Evolutionary conservation across 2,329 filamentous ascomycete species (phyloP), one percentile per base, ranked within the genome.

Genomic region (Apiospora arundinis): DNA sequence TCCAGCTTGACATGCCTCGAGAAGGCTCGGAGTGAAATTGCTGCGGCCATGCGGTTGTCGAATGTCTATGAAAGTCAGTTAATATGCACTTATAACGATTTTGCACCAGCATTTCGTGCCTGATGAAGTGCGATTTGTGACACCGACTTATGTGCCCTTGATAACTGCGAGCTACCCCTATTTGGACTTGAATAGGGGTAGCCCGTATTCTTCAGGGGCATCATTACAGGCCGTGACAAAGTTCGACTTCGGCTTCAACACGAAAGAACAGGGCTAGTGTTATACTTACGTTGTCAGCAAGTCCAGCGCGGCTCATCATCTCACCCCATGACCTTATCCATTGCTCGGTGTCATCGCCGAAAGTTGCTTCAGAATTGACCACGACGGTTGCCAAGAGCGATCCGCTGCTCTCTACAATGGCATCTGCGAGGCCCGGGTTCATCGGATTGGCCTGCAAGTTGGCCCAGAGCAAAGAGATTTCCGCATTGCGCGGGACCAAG

Each of bases 11-110:
- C 74, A 67, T 68, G 75, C 48, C 72, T 78, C 76, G 84, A 87
- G 79, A 90, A 88, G 18, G 86, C 87, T 48, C 77, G 78, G 18
- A 93, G 82, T 1, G 91, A 88, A 48, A 82, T 80, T 1, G 86
- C 85, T 0, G 89, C 90, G 0, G 92, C 88, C 76, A 89, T 84
- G 68, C 92, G 89, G 0, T 87, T 90, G 77, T 93, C 90, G 72
- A 92, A 92, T 23, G 89, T 87, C 88, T 91, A 73, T 45, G 9
- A 69, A 69, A 48, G 71, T 45, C 42, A 45, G 32, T n/a, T 68
- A 14, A 14, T 69, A 46, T 16, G 40, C 12, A 67, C 42, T 69
- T n/a, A 46, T 4, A 0, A 2, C n/a, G 5, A 28, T 45, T 32
- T 9, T 25, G 21, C 44, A 44, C n/a, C 25, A 21, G 14, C 12